Percentiles rank a stretch among this genome's conserved stretches.
Conservation (phyloP, 2,329 filamentous ascomycete species). For the Alternaria sp. region DNA sequence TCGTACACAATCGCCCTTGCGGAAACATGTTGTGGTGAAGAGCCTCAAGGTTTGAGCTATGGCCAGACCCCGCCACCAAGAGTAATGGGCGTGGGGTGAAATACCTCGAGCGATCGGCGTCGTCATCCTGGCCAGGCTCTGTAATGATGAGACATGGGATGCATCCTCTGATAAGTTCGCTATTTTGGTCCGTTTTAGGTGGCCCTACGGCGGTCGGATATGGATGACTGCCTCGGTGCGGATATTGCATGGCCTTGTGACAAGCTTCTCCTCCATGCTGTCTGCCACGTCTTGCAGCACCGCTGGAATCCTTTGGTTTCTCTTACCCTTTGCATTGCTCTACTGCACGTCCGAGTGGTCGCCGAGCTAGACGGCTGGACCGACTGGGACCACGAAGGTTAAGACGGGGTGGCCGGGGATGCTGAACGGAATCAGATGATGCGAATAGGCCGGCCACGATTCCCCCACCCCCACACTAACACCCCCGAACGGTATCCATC, state of each 20-base stretch:
- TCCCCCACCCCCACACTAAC: slow-evolving; percentile 49
- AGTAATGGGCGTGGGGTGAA: slow-evolving; percentile 33
- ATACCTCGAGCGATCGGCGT: slow-evolving; percentile 13
- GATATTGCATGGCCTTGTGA: slow-evolving; percentile 40
- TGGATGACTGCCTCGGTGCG: slow-evolving; percentile 26
- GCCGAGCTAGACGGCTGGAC: slow-evolving; percentile 13
- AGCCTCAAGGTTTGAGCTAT: slow-evolving; percentile 26
- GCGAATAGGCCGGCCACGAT: slow-evolving; percentile 28
- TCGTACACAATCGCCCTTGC: neutral
- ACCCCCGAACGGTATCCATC: slow-evolving; percentile 39
- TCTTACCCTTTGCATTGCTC: slow-evolving; percentile 32
- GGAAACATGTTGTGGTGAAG: slow-evolving; percentile 17
- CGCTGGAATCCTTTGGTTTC: slow-evolving; percentile 18
- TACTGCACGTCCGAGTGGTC: slow-evolving; percentile 22
- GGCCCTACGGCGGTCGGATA: slow-evolving; percentile 10
- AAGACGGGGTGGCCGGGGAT: slow-evolving; percentile 22
- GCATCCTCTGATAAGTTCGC: neutral
- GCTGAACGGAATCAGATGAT: slow-evolving; percentile 46
- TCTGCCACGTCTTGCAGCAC: slow-evolving; percentile 45
- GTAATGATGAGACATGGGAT: slow-evolving; percentile 17
- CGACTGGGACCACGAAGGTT: slow-evolving; percentile 42
- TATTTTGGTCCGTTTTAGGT: slow-evolving; percentile 4
- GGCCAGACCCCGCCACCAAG: slow-evolving; percentile 25
- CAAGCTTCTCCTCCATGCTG: slow-evolving; percentile 16
- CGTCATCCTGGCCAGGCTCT: slow-evolving; percentile 11